phyloP scores from a whole-genome alignment of 75 land plant species.

The Picea sitchensis region DNA sequence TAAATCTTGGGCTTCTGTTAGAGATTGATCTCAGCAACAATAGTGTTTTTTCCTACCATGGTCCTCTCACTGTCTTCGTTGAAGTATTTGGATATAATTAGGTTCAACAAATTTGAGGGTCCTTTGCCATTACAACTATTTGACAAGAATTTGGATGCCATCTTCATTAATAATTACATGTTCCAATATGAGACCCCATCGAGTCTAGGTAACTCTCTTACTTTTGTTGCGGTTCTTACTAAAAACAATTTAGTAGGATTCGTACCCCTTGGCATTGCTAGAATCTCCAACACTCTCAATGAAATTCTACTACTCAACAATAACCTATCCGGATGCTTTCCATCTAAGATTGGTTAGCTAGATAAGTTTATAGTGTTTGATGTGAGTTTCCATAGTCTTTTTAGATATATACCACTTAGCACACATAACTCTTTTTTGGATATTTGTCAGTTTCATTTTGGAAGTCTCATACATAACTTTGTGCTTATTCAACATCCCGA shows the following conservation, averaged over 20 bases:
- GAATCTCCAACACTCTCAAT: conserved; percentile 30
- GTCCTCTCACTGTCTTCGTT: conserved; percentile 43
- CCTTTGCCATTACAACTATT: conserved; percentile 37
- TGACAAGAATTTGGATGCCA: conserved; percentile 41
- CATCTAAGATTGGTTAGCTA: conserved; percentile 34
- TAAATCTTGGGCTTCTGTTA: conserved; percentile 24
- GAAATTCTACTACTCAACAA: conserved; percentile 52
- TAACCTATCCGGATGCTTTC: conserved; percentile 32
- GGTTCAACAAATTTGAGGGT: conserved; percentile 52
- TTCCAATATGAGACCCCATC: conserved; percentile 25
- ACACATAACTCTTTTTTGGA: conserved; percentile 7
- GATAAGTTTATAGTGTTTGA: conserved; percentile 47
- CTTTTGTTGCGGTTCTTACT: conserved; percentile 41
- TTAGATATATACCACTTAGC: conserved; percentile 37
- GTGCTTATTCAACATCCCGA: too few relatives aligned
- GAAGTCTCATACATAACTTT: too few relatives aligned
- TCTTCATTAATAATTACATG: conserved; percentile 42
- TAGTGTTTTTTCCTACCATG: conserved; percentile 57
- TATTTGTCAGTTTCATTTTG: too few relatives aligned
- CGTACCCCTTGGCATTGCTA: conserved; percentile 38
- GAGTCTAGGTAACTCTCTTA: conserved; percentile 31
- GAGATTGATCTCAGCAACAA: conserved; percentile 78
- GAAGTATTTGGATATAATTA: conserved; percentile 36
- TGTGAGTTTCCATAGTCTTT: conserved; percentile 45
- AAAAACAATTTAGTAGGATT: conserved; percentile 43